Evolutionary conservation across 2,329 filamentous ascomycete species (phyloP).

Genomic region (Gnomoniopsis smithogilvyi): DNA sequence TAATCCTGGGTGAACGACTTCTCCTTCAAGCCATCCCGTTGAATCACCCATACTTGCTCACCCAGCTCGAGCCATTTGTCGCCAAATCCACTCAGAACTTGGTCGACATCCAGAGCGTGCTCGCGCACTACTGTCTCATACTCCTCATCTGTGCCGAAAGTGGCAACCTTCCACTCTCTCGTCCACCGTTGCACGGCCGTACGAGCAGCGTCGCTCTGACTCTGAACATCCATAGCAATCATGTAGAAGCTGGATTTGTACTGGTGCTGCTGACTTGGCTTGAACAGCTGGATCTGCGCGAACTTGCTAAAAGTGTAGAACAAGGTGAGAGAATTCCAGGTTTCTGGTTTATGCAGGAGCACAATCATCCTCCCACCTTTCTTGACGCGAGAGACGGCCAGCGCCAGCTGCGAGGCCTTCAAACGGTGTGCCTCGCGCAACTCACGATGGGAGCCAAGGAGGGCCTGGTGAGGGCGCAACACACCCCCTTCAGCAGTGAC

Average conservation of each 20-base stretch:
- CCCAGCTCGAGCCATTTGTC: conserved; percentile 28
- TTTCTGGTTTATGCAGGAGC: conserved; percentile 47
- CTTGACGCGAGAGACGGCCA: conserved; percentile 43
- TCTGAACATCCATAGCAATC: conserved; percentile 41
- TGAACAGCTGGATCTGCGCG: conserved; percentile 39
- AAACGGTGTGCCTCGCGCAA: conserved; percentile 35
- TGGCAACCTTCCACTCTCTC: conserved; percentile 34
- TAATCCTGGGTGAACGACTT: background rate
- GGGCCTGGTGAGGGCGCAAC: conserved; percentile 34
- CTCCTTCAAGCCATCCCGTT: conserved; percentile 28
- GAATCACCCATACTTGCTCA: conserved; percentile 32
- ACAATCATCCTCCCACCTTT: conserved; percentile 48
- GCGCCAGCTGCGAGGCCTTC: conserved; percentile 35
- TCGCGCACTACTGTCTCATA: background rate
- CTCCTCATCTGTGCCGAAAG: conserved; percentile 33
- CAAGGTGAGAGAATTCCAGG: conserved; percentile 33
- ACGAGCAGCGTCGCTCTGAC: conserved; percentile 28
- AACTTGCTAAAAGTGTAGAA: conserved; percentile 41
- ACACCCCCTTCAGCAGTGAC: conserved; percentile 47
- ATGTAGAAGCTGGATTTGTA: conserved; percentile 52
- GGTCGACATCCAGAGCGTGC: conserved; percentile 17
- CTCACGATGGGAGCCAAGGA: conserved; percentile 29
- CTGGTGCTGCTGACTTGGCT: conserved; percentile 37
- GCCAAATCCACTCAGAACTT: conserved; percentile 35
- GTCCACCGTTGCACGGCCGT: conserved; percentile 38